Base-by-base conservation (phyloP, 192 early-diverging fungal genomes). In the Backusella circina region DNA sequence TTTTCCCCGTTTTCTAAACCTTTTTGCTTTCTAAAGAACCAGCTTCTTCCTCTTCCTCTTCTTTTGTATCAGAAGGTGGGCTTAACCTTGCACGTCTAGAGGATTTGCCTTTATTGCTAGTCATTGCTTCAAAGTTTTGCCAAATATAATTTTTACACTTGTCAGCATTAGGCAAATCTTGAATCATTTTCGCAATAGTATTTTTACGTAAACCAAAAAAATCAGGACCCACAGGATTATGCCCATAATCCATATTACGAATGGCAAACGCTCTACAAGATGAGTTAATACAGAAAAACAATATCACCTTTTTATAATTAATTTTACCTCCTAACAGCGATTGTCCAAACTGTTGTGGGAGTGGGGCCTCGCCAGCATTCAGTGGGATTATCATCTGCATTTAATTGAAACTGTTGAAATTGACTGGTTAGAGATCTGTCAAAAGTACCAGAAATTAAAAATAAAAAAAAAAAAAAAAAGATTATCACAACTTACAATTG, bases 141-240 rank as follows among this genome's bases (percentile, higher is more conserved):
- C 84, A 83, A 26, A 90, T 82, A 75, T 96, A 97, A 68, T 89
- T 87, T 61, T 87, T 84, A 82, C 95, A 96, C 66, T 84, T 84
- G 3, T 88, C 84, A 12, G 90, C 93, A 47, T 90, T 89, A 0
- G 95, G 96, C 32, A 98, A 80, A 71, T 95, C 95, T 80, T 98
- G 96, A 38, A 98, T 93, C 88, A 95, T 90, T 74, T 91, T 93
- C 16, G 88, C 86, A 67, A 98, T 92, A 9, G 93, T 95, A 9
- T 91, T 91, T 67, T 94, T 90, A 16, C 93, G 89, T 57, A 98
- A 91, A 1, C 96, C 96, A 88, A 94, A 98, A 74, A 92, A 95
- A 73, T 98, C 96, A 2, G 95, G 95, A 10, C 96, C 95, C 1
- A 91, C 92, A 0, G 92, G 91, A 47, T 91, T 92, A 80, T 93